A percentile compares a stretch with the other conserved stretches of the same genome.
phyloP scores from a whole-genome alignment of 306 rosid species.

The Fragaria iinumae region DNA sequence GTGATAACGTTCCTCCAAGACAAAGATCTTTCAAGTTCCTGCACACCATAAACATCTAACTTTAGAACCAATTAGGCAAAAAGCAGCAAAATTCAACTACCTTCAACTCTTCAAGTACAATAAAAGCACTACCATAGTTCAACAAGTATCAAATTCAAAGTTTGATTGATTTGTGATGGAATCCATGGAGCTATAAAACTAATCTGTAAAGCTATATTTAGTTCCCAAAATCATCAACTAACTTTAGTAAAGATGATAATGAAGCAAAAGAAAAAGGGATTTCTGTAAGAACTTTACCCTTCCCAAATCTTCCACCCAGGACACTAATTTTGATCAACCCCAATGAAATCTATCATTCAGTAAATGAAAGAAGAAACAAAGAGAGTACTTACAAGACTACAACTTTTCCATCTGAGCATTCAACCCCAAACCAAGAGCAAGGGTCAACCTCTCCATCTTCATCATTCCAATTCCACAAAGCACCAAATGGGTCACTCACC shows the following conservation, averaged over 20 bases:
- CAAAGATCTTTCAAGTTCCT: conserved; percentile 83
- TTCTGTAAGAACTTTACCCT: neutral
- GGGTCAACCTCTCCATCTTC: conserved; percentile 50
- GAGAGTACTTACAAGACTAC: conserved; percentile 64
- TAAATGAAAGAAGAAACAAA: conserved; percentile 3
- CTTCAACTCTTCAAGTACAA: neutral
- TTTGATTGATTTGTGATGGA: neutral
- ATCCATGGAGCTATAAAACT: neutral
- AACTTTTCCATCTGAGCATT: conserved; percentile 71
- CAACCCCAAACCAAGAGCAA: conserved; percentile 85
- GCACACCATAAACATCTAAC: conserved; percentile 22
- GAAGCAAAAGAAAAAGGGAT: neutral
- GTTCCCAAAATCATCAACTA: neutral
- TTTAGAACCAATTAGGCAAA: conserved; percentile 13
- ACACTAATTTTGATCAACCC: neutral
- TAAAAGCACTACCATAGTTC: neutral
- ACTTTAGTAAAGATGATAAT: neutral
- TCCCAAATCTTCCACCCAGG: neutral
- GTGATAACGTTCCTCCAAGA: conserved; percentile 67
- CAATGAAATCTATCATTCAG: neutral
- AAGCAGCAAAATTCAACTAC: neutral
- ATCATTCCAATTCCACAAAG: conserved; percentile 74
- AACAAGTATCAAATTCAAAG: conserved; percentile 3
- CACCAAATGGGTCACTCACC: conserved; percentile 66
- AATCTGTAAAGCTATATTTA: neutral